Conservation (phyloP, 2,329 filamentous ascomycete genomes). For the Alternaria ventricosa region DNA sequence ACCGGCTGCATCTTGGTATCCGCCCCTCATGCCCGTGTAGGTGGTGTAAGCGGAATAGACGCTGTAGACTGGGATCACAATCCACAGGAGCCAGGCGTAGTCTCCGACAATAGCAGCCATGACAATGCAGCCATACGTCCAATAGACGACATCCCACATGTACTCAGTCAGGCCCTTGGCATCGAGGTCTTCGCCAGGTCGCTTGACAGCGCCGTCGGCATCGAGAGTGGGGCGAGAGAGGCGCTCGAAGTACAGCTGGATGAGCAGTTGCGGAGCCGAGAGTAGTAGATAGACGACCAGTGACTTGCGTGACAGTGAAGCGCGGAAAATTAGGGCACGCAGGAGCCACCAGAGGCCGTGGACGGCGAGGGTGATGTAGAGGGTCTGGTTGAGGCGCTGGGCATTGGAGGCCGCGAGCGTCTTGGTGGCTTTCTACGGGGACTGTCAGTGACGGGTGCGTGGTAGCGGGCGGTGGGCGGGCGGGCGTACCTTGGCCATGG, state of each 20-base stretch:
- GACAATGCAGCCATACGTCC: slow-evolving; percentile 81
- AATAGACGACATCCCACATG: slow-evolving; percentile 97
- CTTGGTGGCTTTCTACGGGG: slow-evolving; percentile 59
- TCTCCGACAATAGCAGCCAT: slow-evolving; percentile 82
- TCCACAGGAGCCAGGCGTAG: slow-evolving; percentile 73
- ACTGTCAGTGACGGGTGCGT: slow-evolving; percentile 30
- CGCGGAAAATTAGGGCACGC: slow-evolving; percentile 69
- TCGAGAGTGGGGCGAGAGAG: slow-evolving; percentile 80
- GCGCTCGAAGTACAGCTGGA: slow-evolving; percentile 85
- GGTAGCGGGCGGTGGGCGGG: too few species aligned
- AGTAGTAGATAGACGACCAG: slow-evolving; percentile 73
- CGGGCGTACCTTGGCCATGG: slow-evolving; percentile 11
- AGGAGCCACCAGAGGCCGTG: slow-evolving; percentile 78
- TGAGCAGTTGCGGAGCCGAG: slow-evolving; percentile 75
- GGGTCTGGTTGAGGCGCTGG: slow-evolving; percentile 78
- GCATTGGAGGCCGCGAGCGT: slow-evolving; percentile 79
- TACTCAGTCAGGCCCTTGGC: slow-evolving; percentile 92
- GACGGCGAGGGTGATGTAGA: slow-evolving; percentile 74
- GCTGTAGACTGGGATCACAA: slow-evolving; percentile 55
- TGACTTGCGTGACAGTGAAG: slow-evolving; percentile 60
- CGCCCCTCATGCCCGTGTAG: slow-evolving; percentile 53
- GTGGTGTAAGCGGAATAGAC: slow-evolving; percentile 55
- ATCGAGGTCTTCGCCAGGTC: slow-evolving; percentile 84
- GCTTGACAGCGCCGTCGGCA: slow-evolving; percentile 66
- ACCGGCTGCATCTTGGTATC: slow-evolving; percentile 52